Evolutionary conservation across 345 rosid species (phyloP).

Genomic region (Draba incana): DNA sequence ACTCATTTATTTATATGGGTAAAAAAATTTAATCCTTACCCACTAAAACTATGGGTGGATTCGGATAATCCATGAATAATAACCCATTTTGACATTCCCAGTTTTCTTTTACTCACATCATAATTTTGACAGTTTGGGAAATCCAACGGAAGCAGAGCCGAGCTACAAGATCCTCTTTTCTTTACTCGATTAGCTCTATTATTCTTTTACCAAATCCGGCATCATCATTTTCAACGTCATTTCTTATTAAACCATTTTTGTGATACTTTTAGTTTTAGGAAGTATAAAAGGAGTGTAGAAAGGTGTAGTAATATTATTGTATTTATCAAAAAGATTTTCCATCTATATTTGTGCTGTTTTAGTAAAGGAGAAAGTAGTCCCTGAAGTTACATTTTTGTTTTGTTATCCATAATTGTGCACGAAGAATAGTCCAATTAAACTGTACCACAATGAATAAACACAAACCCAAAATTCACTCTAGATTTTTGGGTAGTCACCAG

Average conservation of each 20-base stretch:
- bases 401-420: background rate
- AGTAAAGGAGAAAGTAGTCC: background rate
- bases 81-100: no score
- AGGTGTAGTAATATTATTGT: no score
- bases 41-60: no score
- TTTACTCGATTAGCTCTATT: conserved; percentile 31
- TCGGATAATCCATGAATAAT: no score
- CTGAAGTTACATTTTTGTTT: conserved; percentile 4
- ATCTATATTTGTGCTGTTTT: background rate
- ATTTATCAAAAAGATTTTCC: background rate
- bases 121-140: conserved; percentile 19
- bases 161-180: background rate
- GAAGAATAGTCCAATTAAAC: conserved; percentile 22
- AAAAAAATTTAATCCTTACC: no score
- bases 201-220: conserved; percentile 16
- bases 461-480: background rate
- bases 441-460: conserved; percentile 33
- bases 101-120: conserved; percentile 33
- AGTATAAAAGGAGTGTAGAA: no score
- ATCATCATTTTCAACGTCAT: background rate
- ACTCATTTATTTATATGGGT: no score
- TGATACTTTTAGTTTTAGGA: no score
- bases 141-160: conserved; percentile 29
- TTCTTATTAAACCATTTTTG: no score
- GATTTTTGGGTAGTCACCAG: background rate